These are phyloP conservation scores for Ogataea ganodermae DNA, from an alignment of 805 yeast species.

Conservation along the genomic window DNA sequence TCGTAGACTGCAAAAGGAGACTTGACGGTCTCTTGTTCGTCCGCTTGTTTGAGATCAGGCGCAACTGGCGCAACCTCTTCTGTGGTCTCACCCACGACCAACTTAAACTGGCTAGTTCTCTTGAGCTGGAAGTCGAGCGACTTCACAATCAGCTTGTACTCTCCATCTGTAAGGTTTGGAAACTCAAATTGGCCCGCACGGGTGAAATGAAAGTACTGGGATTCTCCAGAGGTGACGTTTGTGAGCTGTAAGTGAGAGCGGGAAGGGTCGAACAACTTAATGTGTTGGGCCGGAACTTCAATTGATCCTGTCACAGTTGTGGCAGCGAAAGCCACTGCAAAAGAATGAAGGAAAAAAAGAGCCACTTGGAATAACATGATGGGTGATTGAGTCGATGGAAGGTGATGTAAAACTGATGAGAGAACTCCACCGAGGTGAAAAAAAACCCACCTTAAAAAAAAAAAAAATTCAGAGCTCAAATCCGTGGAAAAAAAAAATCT, in stretches of 20 bases:
- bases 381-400: no score
- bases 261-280: constrained; percentile 22
- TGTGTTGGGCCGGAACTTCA: constrained; percentile 5
- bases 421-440: neutral
- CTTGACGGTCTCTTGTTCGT: constrained; percentile 5
- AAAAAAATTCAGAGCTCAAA: neutral
- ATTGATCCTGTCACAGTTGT: constrained; percentile 8
- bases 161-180: constrained; percentile 10
- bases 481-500: constrained; percentile 2
- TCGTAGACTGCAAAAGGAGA: constrained; percentile 16
- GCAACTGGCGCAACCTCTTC: constrained; percentile 21
- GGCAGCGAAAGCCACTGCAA: neutral
- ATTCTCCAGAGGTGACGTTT: neutral
- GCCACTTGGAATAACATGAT: neutral
- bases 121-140: constrained; percentile 24
- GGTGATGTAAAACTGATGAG: no score
- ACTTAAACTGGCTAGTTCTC: constrained; percentile 14
- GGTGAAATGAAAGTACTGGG: constrained; percentile 16
- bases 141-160: constrained; percentile 18
- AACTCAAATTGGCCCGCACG: constrained; percentile 20
- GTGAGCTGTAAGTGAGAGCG: constrained; percentile 2
- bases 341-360: neutral
- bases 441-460: no score
- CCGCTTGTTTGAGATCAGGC: constrained; percentile 17
- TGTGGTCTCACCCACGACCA: constrained; percentile 13